Conservation (phyloP, 2,329 filamentous ascomycete species). For the Zalaria obscura region DNA sequence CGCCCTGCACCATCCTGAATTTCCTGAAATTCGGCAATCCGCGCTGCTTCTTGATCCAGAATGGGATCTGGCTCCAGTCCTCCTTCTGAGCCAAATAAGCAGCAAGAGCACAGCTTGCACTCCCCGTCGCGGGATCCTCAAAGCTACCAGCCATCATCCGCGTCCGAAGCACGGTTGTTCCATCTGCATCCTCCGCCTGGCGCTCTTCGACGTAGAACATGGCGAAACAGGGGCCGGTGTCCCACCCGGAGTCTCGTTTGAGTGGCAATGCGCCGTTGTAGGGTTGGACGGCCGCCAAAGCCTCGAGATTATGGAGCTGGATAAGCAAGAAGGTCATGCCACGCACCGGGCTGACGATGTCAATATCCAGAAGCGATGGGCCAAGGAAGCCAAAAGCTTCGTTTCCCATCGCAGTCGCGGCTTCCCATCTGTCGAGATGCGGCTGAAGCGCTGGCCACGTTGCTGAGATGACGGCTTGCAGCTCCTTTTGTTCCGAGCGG, state of each 20-base stretch:
- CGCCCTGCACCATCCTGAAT: slow-evolving; percentile 33
- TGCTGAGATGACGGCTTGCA: slow-evolving; percentile 13
- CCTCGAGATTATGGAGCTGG: slow-evolving; percentile 44
- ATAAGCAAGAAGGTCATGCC: slow-evolving; percentile 63
- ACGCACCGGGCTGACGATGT: slow-evolving; percentile 42
- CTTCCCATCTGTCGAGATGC: neutral
- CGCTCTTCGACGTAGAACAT: slow-evolving; percentile 45
- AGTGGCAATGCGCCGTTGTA: slow-evolving; percentile 18
- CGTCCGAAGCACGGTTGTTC: slow-evolving; percentile 30
- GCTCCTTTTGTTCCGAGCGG: slow-evolving; percentile 13
- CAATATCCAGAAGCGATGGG: slow-evolving; percentile 7
- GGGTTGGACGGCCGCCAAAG: slow-evolving; percentile 33
- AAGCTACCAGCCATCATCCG: slow-evolving; percentile 42
- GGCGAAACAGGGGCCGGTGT: slow-evolving; percentile 35
- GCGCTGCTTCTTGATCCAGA: too few relatives aligned
- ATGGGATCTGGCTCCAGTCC: slow-evolving; percentile 9
- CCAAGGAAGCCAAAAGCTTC: neutral
- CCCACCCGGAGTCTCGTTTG: slow-evolving; percentile 35
- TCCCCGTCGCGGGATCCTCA: slow-evolving; percentile 38
- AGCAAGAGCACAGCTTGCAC: slow-evolving; percentile 32
- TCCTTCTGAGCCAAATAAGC: slow-evolving; percentile 29
- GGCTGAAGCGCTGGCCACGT: slow-evolving; percentile 21
- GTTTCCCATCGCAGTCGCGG: too few relatives aligned
- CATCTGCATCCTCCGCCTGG: slow-evolving; percentile 13
- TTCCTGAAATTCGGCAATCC: slow-evolving; percentile 7